Percentiles rank a stretch among this genome's conserved stretches.
Conservation (phyloP, 1,284 basidiomycete species). For the Ustilago esculenta region DNA sequence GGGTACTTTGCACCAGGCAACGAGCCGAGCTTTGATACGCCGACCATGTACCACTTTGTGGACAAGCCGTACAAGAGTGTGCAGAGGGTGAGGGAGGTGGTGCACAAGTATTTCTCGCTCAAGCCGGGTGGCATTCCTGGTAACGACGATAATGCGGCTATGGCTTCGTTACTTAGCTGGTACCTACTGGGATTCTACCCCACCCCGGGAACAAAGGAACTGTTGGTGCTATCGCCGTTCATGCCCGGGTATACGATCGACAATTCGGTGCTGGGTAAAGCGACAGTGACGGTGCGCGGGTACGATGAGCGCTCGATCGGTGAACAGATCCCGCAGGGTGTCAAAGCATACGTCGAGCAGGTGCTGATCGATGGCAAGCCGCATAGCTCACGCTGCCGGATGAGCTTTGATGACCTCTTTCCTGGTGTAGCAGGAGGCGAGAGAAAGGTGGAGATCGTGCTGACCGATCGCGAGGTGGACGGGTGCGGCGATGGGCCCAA, state of each 20-base stretch:
- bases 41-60: slow-evolving; percentile 51
- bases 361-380: slow-evolving; percentile 40
- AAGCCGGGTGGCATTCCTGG: slow-evolving; percentile 56
- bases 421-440: slow-evolving; percentile 21
- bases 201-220: slow-evolving; percentile 69
- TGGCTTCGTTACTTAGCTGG: slow-evolving; percentile 76
- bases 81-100: slow-evolving; percentile 40
- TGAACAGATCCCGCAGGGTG: slow-evolving; percentile 23
- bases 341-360: slow-evolving; percentile 35
- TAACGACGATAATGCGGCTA: slow-evolving; percentile 75
- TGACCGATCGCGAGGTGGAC: slow-evolving; percentile 31
- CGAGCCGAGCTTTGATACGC: slow-evolving; percentile 57
- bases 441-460: slow-evolving; percentile 36
- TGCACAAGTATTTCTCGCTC: slow-evolving; percentile 51
- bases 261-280: slow-evolving; percentile 49
- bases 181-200: slow-evolving; percentile 73
- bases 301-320: slow-evolving; percentile 41
- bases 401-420: slow-evolving; percentile 48
- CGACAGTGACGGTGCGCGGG: slow-evolving; percentile 43
- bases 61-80: slow-evolving; percentile 41
- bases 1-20: slow-evolving; percentile 56
- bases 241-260: slow-evolving; percentile 53
- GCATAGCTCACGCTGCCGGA: slow-evolving; percentile 37
- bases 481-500: slow-evolving; percentile 19
- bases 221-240: slow-evolving; percentile 56